Base-by-base conservation (phyloP, 1,284 basidiomycete species). In the Phellopilus nigrolimitatus region DNA sequence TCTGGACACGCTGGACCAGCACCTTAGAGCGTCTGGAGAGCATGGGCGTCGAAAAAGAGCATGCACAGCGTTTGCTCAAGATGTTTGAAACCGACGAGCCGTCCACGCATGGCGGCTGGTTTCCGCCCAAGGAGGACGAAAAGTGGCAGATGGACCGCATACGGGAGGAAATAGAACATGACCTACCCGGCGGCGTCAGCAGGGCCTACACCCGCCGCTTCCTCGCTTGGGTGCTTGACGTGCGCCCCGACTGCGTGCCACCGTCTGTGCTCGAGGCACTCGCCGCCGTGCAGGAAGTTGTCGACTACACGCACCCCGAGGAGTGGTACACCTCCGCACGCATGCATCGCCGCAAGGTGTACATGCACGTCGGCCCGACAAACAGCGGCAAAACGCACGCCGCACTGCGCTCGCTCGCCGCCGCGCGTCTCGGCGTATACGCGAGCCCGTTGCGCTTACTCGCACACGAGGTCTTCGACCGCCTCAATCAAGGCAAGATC, bases 331-430 rank as follows among this genome's bases (percentile, higher is more conserved):
- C 64, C 0, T 1, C 34, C 0, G 71, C 80, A 0, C 74, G 81
- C 13, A 52, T 49, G 40, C 25, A 84, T 51, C 78, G 75, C 6
- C 80, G 95, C 15, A 87, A 86, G 61, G 74, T 98, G 58, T 89
- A 95, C 66, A 84, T 99, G 71, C 95, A 99, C 64, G 92, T 99
- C 53, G 95, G 95, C 0, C 95, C 95, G 0, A 99, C 95, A 28
- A 99, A 99, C 70, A 93, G 90, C 54, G 95, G 95, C 36, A 99
- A 99, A 71, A 99, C 95, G 0, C 87, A 98, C 65, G 86, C 88
- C 61, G 95, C 95, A 0, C 74, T 99, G 9, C 84, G 91, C 40
- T 91, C 94, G 0, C 77, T 99, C 1, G 89, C 91, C 1, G 79
- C 81, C 1, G 84, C 93, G 0, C 62, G 69, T 1, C 74, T 72